Evolutionary conservation across 192 early-diverging fungal genomes (phyloP).

Genomic region (Coemansia pectinata): DNA sequence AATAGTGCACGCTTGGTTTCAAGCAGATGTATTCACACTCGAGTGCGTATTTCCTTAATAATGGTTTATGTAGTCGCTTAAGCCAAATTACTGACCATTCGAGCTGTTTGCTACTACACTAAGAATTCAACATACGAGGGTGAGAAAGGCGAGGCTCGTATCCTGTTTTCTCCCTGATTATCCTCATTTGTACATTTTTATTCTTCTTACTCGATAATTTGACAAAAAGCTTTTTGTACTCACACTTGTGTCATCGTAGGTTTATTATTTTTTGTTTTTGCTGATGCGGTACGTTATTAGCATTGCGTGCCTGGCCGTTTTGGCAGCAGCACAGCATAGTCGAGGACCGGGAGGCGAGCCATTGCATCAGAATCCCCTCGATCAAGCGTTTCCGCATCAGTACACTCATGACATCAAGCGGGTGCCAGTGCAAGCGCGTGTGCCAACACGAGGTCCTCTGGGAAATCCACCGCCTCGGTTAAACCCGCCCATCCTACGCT

Average conservation of each 20-base stretch:
- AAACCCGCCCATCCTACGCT: not conserved
- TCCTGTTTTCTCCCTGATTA: not conserved
- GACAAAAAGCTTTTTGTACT: not conserved
- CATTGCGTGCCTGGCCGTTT: not conserved
- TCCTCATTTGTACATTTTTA: not conserved
- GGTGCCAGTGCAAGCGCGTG: not conserved
- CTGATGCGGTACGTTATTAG: not conserved
- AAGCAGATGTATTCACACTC: not conserved
- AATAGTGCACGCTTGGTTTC: not conserved
- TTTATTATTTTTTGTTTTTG: not conserved
- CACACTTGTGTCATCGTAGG: not conserved
- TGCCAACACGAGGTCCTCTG: not conserved
- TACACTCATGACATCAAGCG: not conserved
- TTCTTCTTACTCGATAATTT: not conserved
- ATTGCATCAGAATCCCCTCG: not conserved
- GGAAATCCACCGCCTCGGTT: not conserved
- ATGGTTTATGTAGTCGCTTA: not conserved
- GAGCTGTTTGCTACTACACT: not conserved
- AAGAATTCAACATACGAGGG: not conserved
- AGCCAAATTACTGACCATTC: not conserved
- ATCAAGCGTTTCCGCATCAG: not conserved
- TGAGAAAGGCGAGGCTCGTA: not conserved
- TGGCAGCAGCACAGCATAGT: constrained; percentile 4
- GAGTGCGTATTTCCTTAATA: no score
- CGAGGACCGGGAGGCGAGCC: not conserved